phyloP scores from a whole-genome alignment of 768 basidiomycete species.

The Rhodocollybia butyracea region DNA sequence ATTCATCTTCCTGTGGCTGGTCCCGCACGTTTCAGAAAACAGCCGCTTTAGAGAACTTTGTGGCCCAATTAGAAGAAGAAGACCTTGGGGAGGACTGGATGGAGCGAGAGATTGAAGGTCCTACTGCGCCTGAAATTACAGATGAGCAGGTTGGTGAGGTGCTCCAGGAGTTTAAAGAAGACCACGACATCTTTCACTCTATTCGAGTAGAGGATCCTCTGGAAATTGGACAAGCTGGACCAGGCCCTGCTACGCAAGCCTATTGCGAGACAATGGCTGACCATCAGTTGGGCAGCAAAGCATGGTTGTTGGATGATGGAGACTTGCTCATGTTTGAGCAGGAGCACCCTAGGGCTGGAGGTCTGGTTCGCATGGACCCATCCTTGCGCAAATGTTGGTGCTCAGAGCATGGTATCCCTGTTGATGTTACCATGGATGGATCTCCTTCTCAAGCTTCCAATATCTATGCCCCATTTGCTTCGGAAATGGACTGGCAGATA shows the following conservation, averaged over 20 bases:
- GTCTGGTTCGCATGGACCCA: background rate
- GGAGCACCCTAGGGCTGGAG: background rate
- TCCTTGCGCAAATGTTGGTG: background rate
- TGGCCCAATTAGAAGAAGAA: no score
- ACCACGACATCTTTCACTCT: background rate
- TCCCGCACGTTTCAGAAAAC: no score
- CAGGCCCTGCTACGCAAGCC: background rate
- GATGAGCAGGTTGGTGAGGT: no score
- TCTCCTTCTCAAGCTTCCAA: background rate
- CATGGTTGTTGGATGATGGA: background rate
- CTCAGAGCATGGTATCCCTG: background rate
- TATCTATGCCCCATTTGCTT: slow-evolving; percentile 14
- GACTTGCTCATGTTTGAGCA: background rate
- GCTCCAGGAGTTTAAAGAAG: background rate
- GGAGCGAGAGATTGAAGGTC: no score
- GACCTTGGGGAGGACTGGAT: no score
- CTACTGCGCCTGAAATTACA: no score
- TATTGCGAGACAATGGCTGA: background rate
- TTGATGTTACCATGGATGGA: background rate
- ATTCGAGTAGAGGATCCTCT: background rate
- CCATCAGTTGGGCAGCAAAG: background rate
- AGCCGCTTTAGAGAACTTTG: no score
- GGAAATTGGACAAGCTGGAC: background rate
- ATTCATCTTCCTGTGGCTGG: no score
- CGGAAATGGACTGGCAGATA: slow-evolving; percentile 17